Base-by-base conservation (phyloP, 768 basidiomycete species). In the Hygrophoropsis aurantiaca region DNA sequence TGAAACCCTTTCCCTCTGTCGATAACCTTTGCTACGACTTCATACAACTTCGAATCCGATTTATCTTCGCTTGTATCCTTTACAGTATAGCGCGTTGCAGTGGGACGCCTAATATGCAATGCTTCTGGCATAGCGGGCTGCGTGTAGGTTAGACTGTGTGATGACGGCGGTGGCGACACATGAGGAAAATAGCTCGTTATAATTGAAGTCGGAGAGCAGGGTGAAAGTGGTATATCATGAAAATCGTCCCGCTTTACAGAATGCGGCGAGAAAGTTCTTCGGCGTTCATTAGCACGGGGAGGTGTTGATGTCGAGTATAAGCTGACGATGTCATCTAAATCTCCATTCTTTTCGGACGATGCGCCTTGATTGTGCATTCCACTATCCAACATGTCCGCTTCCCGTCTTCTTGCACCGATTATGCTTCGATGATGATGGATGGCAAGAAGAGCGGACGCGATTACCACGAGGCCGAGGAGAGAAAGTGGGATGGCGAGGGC, bases 401-500 rank as follows among this genome's bases (percentile, higher is more conserved):
- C 19, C 11, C 8, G 42, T 11, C 10, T 35, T 13, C 42, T 15
- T n/a, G 42, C 30, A 20, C 15, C n/a, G 5, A 33, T 6, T 24
- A 33, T 3, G 5, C 19, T 30, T 11, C 42, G 27, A 44, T 44
- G 33, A 19, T 44, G 42, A 11, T 44, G 42, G 15, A 33, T 9
- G 11, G 26, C 42, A 4, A 44, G 26, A 19, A 44, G 15, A 33
- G 30, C 27, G 11, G 42, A 33, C 26, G 42, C 27, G 21, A 42
- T 19, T 11, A 68, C 41, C 6, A 72, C 35, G 5, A 69, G 42
- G 9, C 61, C 59, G 21, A 70, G 55, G 36, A 64, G 53, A 13
- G 69, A 66, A 8, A 71, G 56, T 2, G 70, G 71, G 18, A 71
- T 58, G 7, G 65, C 67, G 44, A 64, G 61, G 13, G 67, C 66